Evolutionary conservation across 805 yeast genomes (phyloP).

Genomic region (Suhomyces tanzawaensis): DNA sequence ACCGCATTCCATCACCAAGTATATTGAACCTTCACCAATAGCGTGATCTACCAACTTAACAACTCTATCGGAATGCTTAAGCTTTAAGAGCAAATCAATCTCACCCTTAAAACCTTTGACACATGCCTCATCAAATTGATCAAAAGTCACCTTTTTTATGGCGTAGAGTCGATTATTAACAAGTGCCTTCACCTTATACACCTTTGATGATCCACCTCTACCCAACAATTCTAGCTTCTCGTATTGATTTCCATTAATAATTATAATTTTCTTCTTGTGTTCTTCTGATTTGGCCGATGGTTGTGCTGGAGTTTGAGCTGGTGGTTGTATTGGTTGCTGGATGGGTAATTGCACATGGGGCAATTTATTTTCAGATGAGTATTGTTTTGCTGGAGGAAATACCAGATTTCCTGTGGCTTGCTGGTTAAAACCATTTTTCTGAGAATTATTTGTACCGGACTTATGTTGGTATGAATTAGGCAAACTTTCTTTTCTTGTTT

Average conservation of each 20-base stretch:
- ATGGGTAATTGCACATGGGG: background rate
- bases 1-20: slow-evolving; percentile 91
- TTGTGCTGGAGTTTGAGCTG: background rate
- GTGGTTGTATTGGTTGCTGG: slow-evolving; percentile 3
- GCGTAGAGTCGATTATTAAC: slow-evolving; percentile 63
- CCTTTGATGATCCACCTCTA: slow-evolving; percentile 90
- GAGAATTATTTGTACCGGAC: no score
- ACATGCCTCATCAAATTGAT: slow-evolving; percentile 74
- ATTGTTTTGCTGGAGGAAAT: no score
- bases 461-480: no score
- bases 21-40: slow-evolving; percentile 60
- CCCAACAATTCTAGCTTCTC: slow-evolving; percentile 79
- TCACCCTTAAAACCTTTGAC: slow-evolving; percentile 85
- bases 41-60: slow-evolving; percentile 75
- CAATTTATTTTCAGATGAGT: background rate
- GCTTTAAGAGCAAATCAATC: slow-evolving; percentile 64
- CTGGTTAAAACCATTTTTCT: no score
- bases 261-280: slow-evolving; percentile 27
- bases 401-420: background rate
- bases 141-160: slow-evolving; percentile 75
- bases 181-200: slow-evolving; percentile 68
- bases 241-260: slow-evolving; percentile 58
- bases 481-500: slow-evolving; percentile 4
- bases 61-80: slow-evolving; percentile 63
- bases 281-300: slow-evolving; percentile 15